Evolutionary conservation across 768 basidiomycete species (phyloP).

Genomic region (Mycena maculata): DNA sequence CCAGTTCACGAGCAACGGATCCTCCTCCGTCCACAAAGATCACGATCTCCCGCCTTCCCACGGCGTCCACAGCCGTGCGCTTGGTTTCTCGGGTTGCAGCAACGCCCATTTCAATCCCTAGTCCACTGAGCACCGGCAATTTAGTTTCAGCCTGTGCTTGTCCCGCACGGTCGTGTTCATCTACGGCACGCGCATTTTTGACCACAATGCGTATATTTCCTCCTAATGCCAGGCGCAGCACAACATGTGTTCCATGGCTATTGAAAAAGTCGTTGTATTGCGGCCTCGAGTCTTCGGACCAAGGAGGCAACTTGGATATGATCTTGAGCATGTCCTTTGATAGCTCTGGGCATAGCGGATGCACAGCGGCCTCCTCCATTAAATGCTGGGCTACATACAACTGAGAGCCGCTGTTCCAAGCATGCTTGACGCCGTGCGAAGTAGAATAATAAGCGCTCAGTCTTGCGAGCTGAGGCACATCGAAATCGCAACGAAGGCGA

Average conservation of each 20-base stretch:
- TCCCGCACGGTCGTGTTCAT: conserved; percentile 2
- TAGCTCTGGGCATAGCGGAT: background rate
- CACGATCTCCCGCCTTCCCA: conserved; percentile 9
- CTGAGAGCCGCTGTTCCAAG: conserved; percentile 7
- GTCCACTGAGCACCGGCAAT: background rate
- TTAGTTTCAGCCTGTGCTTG: background rate
- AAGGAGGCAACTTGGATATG: conserved; percentile 11
- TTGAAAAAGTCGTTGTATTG: conserved; percentile 18
- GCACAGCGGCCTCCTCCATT: background rate
- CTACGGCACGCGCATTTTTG: background rate
- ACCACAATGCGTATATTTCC: conserved; percentile 18
- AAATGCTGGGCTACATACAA: conserved; percentile 14
- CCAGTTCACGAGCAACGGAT: conserved; percentile 15
- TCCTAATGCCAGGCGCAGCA: conserved; percentile 16
- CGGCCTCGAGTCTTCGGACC: conserved; percentile 12
- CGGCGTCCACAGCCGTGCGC: background rate
- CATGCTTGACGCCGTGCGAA: conserved; percentile 6
- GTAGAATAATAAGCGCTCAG: conserved; percentile 16
- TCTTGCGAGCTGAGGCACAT: conserved; percentile 14
- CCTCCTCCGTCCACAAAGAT: conserved; percentile 21
- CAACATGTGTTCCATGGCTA: conserved; percentile 17
- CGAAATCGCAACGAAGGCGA: conserved; percentile 13
- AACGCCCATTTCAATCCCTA: background rate
- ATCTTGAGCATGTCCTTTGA: conserved; percentile 15
- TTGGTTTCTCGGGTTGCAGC: background rate